A percentile compares a stretch with the other conserved stretches of the same genome.
phyloP scores from a whole-genome alignment of 176 grass and related monocot genomes.

The Cenchrus americanus region DNA sequence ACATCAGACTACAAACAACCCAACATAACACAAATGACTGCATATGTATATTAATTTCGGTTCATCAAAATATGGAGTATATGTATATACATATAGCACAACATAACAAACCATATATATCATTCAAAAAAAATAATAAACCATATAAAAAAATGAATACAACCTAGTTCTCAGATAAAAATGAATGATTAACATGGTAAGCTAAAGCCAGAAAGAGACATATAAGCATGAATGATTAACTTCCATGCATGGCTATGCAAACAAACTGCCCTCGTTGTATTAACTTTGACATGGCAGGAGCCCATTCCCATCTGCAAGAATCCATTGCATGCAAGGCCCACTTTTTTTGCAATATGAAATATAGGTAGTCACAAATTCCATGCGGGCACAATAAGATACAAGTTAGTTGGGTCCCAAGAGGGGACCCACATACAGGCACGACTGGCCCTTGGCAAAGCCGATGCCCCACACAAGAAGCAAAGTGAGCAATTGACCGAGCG shows the following conservation, averaged over 20 bases:
- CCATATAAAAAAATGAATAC: too few relatives aligned
- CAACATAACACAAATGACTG: too few relatives aligned
- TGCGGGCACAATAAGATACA: background rate
- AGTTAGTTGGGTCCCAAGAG: slow-evolving; percentile 35
- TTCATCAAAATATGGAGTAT: too few relatives aligned
- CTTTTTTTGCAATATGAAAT: slow-evolving; percentile 48
- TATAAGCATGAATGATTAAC: background rate
- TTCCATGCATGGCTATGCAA: background rate
- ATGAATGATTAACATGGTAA: too few relatives aligned
- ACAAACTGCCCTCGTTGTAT: background rate
- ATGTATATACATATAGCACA: too few relatives aligned
- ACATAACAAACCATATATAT: too few relatives aligned
- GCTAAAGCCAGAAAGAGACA: background rate
- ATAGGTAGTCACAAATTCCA: slow-evolving; percentile 13
- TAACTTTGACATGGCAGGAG: background rate
- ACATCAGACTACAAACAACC: too few relatives aligned
- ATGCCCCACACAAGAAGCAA: slow-evolving; percentile 29
- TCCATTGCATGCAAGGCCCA: background rate
- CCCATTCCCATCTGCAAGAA: background rate
- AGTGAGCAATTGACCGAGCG: background rate
- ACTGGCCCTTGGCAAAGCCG: slow-evolving; percentile 27
- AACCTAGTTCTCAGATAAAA: too few relatives aligned
- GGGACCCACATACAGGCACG: slow-evolving; percentile 24
- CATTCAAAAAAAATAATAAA: background rate
- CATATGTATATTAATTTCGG: too few relatives aligned